Evolutionary conservation across 129 eudicot species (phyloP).

Genomic region (Helianthus tuberosus): DNA sequence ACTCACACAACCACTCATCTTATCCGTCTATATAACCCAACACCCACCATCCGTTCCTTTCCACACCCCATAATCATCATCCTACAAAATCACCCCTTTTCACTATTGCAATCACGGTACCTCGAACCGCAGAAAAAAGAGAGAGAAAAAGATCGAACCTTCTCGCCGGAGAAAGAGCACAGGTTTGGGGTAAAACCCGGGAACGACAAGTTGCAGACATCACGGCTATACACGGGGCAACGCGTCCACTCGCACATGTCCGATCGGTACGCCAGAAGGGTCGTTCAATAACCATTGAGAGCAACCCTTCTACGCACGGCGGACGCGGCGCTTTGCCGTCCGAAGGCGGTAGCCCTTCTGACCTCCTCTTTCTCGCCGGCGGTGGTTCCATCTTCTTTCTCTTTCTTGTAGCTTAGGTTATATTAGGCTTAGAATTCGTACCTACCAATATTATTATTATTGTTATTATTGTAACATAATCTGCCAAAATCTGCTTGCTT

Average conservation of each 20-base stretch:
- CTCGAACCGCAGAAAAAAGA: not conserved
- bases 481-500: constrained; percentile 23
- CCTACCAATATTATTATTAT: not conserved
- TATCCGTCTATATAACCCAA: constrained; percentile 10
- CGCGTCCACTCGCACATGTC: constrained; percentile 61
- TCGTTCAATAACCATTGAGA: constrained; percentile 43
- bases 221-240: constrained; percentile 77
- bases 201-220: constrained; percentile 63
- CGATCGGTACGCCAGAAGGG: constrained; percentile 66
- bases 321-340: constrained; percentile 92
- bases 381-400: constrained; percentile 46
- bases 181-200: constrained; percentile 61
- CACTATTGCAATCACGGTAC: not conserved
- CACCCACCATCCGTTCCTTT: constrained; percentile 4
- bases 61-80: not conserved
- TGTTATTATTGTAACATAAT: not conserved
- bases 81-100: not conserved
- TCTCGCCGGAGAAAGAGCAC: not conserved
- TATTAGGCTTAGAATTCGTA: constrained; percentile 28
- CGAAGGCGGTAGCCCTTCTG: constrained; percentile 90
- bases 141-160: not conserved
- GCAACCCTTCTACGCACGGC: constrained; percentile 91
- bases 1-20: not conserved
- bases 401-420: constrained; percentile 16
- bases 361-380: constrained; percentile 93